A percentile compares a stretch with the other conserved stretches of the same genome.
Evolutionary conservation across 352 stramenopile genomes (phyloP).

Genomic region (Pythium brachiatum): DNA sequence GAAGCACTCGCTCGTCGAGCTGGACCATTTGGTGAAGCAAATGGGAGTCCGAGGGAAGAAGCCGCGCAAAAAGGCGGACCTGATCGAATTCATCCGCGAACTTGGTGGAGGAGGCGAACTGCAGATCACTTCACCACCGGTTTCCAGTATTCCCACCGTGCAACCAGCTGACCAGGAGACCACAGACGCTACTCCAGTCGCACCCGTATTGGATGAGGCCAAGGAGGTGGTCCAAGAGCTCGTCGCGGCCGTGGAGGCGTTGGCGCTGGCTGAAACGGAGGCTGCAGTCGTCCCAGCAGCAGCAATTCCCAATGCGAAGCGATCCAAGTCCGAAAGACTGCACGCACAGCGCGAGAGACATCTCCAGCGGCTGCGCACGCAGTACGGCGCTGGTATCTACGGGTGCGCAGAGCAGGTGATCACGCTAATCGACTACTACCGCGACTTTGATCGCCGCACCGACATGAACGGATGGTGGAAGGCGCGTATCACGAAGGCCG

Average conservation of each 20-base stretch:
- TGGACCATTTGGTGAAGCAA: neutral
- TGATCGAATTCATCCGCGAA: neutral
- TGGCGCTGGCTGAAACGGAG: neutral
- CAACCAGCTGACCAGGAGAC: too few relatives aligned
- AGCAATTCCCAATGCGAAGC: neutral
- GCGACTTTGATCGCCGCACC: slow-evolving; percentile 70
- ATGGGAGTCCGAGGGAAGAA: neutral
- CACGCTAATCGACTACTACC: slow-evolving; percentile 82
- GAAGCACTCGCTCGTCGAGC: neutral
- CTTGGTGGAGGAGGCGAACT: too few relatives aligned
- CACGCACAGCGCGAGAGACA: slow-evolving; percentile 21
- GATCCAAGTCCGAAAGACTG: slow-evolving; percentile 2
- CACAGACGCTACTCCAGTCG: too few relatives aligned
- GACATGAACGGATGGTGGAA: slow-evolving; percentile 74
- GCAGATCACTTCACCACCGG: too few relatives aligned
- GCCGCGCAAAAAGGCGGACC: neutral
- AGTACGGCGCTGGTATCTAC: slow-evolving; percentile 55
- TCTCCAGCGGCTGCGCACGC: slow-evolving; percentile 46
- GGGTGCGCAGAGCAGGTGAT: slow-evolving; percentile 76
- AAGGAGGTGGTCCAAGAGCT: neutral
- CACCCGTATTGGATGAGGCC: neutral
- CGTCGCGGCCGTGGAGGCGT: neutral
- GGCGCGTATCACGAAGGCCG: slow-evolving; percentile 52
- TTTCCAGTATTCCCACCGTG: too few relatives aligned
- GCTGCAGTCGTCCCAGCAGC: neutral